Percentiles rank a stretch among this genome's conserved stretches.
Conservation (phyloP, 2,329 filamentous ascomycete genomes). For the Torrubiella hemipterigena region DNA sequence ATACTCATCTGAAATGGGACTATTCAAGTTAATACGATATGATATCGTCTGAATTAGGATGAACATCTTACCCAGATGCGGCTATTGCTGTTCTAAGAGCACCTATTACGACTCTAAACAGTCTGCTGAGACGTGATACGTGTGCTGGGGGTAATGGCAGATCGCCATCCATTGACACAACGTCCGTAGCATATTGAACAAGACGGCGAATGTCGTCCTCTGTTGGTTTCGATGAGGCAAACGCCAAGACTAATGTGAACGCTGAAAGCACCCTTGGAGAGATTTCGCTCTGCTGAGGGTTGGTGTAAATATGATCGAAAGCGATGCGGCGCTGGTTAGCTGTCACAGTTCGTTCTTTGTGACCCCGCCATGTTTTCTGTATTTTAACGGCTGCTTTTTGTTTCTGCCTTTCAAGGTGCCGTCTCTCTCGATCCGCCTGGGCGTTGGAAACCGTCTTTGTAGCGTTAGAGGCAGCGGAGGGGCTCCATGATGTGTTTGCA, state of each 20-base stretch:
- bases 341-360: conserved; percentile 47
- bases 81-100: too few relatives aligned
- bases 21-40: too few relatives aligned
- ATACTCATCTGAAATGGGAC: too few relatives aligned
- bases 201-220: conserved; percentile 38
- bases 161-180: conserved; percentile 21
- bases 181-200: conserved; percentile 30
- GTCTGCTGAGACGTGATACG: conserved; percentile 16
- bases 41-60: too few relatives aligned
- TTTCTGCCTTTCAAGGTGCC: conserved; percentile 70
- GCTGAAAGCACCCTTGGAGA: conserved; percentile 25
- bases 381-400: conserved; percentile 62
- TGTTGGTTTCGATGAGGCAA: conserved; percentile 31
- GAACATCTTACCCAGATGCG: too few relatives aligned
- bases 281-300: conserved; percentile 16
- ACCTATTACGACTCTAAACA: conserved; percentile 24
- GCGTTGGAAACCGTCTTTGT: conserved; percentile 74
- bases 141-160: too few relatives aligned
- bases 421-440: conserved; percentile 69
- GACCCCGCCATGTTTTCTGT: conserved; percentile 74
- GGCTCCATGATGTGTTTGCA: conserved; percentile 46
- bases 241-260: conserved; percentile 34
- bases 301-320: conserved; percentile 50
- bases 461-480: conserved; percentile 46
- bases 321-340: conserved; percentile 43